A percentile compares a stretch with the other conserved stretches of the same genome.
Evolutionary conservation across 306 rosid species (phyloP).

Genomic region (Cicer chorassanicum): DNA sequence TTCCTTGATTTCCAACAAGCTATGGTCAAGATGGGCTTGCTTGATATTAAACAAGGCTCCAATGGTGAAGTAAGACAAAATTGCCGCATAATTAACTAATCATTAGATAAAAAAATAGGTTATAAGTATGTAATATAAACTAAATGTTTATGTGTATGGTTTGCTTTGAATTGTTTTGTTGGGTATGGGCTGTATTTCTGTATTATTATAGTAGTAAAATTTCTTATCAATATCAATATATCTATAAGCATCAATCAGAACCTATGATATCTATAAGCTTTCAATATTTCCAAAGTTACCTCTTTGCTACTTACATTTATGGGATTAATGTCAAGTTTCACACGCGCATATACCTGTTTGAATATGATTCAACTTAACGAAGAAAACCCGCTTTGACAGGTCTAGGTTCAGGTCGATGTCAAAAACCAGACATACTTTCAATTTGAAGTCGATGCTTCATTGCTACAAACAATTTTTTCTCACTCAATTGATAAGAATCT

Average conservation of each 20-base stretch:
- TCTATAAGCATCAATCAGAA: slow-evolving; percentile 49
- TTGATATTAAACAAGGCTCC: slow-evolving; percentile 64
- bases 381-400: too few relatives aligned
- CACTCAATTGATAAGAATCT: not conserved
- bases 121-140: slow-evolving; percentile 25
- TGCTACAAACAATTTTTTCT: not conserved
- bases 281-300: too few relatives aligned
- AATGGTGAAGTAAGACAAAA: slow-evolving; percentile 68
- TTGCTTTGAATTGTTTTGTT: slow-evolving; percentile 21
- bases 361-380: too few relatives aligned
- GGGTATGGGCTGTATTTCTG: not conserved
- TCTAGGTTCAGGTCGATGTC: too few relatives aligned
- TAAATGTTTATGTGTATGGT: slow-evolving; percentile 11
- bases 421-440: too few relatives aligned
- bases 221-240: slow-evolving; percentile 38
- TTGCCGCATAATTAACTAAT: slow-evolving; percentile 67
- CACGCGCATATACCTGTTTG: too few relatives aligned
- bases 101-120: too few relatives aligned
- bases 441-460: not conserved
- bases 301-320: too few relatives aligned
- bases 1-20: slow-evolving; percentile 82
- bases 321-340: too few relatives aligned
- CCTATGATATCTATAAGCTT: slow-evolving; percentile 27
- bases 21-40: slow-evolving; percentile 74
- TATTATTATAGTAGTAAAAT: slow-evolving; percentile 6